phyloP scores from a whole-genome alignment of 2,329 filamentous ascomycete genomes.

The Emericellopsis atlantica region DNA sequence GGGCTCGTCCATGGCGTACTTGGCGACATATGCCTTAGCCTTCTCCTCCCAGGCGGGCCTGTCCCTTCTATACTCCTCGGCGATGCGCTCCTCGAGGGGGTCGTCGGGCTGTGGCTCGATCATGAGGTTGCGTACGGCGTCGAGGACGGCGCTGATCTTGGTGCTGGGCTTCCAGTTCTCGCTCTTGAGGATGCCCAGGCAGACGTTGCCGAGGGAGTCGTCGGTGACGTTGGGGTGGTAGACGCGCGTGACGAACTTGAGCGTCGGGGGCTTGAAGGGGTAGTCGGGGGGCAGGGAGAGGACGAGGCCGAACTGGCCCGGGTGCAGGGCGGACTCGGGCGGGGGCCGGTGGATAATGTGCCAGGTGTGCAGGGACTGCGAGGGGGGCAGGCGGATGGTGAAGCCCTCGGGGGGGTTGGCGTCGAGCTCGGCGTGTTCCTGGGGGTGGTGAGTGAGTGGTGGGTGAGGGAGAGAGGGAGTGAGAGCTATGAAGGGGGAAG shows the following conservation, averaged over 20 bases:
- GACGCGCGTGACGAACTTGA: conserved; percentile 78
- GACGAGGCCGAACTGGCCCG: conserved; percentile 61
- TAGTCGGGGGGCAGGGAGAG: conserved; percentile 68
- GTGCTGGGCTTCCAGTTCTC: conserved; percentile 90
- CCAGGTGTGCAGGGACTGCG: conserved; percentile 39
- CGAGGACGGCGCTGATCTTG: conserved; percentile 62
- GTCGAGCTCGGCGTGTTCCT: conserved; percentile 43
- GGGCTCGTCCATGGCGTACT: conserved; percentile 47
- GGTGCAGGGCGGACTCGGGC: conserved; percentile 33
- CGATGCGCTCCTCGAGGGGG: conserved; percentile 75
- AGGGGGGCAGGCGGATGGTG: conserved; percentile 29
- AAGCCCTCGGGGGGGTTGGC: conserved; percentile 32
- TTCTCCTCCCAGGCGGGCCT: conserved; percentile 59
- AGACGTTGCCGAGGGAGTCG: conserved; percentile 75
- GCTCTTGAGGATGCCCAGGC: conserved; percentile 67
- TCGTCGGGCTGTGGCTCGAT: conserved; percentile 79
- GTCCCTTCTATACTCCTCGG: conserved; percentile 67
- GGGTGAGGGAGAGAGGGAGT: background rate
- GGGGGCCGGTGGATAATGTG: conserved; percentile 34
- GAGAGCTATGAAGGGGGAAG: background rate
- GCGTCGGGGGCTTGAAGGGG: conserved; percentile 75
- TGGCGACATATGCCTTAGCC: conserved; percentile 59
- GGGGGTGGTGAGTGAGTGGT: conserved; percentile 6
- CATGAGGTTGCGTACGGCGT: conserved; percentile 63
- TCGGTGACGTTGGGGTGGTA: conserved; percentile 94